Evolutionary conservation across 768 basidiomycete genomes (phyloP).

Genomic region (Mrakia hoshinonis): DNA sequence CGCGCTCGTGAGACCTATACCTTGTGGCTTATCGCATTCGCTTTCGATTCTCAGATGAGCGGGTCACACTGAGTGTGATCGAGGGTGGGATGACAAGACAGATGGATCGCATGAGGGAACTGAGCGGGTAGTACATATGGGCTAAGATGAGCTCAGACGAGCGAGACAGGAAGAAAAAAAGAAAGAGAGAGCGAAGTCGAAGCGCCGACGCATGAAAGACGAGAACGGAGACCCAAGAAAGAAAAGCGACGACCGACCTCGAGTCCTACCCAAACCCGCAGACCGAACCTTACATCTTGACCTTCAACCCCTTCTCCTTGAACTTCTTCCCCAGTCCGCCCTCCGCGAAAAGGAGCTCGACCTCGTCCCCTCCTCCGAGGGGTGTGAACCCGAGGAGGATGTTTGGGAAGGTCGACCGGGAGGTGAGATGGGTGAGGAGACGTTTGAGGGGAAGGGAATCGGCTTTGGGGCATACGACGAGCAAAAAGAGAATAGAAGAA

Average conservation of each 20-base stretch:
- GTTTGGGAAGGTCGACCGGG: slow-evolving; percentile 41
- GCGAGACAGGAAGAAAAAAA: too few relatives aligned
- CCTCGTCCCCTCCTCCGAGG: slow-evolving; percentile 41
- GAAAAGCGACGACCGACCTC: neutral
- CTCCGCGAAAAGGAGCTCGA: slow-evolving; percentile 39
- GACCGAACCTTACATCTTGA: too few relatives aligned
- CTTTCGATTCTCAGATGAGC: too few relatives aligned
- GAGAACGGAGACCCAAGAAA: neutral
- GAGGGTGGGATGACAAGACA: neutral
- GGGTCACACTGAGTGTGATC: neutral
- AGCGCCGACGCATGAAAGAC: too few relatives aligned
- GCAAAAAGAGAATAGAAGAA: neutral
- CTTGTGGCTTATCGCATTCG: too few relatives aligned
- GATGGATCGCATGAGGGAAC: neutral
- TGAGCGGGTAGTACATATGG: neutral
- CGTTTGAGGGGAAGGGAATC: slow-evolving; percentile 37
- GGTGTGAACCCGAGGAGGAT: slow-evolving; percentile 39
- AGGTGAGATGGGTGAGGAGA: slow-evolving; percentile 38
- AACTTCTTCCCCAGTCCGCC: slow-evolving; percentile 34
- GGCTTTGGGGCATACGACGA: slow-evolving; percentile 27
- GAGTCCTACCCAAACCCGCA: neutral
- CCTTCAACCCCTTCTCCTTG: slow-evolving; percentile 7
- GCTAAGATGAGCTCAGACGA: neutral
- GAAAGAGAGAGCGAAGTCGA: too few relatives aligned
- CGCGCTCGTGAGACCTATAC: too few relatives aligned